These are phyloP conservation scores for Coccomyxa sp. DNA, from an alignment of 139 green algal species.

Conservation along the genomic window DNA sequence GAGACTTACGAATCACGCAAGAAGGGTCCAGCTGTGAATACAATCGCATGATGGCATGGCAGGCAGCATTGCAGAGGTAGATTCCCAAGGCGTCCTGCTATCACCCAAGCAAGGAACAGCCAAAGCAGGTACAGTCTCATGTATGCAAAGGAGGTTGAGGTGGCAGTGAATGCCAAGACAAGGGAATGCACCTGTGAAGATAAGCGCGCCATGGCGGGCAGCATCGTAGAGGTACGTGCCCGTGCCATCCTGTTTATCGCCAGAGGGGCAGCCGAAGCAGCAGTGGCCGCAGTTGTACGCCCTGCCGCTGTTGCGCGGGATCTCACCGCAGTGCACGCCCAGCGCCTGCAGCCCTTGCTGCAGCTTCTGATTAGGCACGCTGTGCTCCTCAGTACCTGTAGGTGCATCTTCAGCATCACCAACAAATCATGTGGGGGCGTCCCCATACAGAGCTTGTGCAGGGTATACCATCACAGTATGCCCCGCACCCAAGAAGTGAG, in stretches of 20 bases:
- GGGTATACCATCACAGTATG: not conserved
- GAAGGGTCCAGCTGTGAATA: no score
- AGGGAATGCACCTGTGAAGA: constrained; percentile 49
- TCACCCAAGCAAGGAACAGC: no score
- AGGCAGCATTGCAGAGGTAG: no score
- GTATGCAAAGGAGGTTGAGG: no score
- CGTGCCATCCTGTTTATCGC: constrained; percentile 48
- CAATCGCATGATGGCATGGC: no score
- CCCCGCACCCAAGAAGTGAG: not conserved
- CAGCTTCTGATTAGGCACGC: constrained; percentile 14
- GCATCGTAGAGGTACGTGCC: constrained; percentile 65
- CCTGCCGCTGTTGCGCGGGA: constrained; percentile 42
- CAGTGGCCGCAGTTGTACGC: not conserved
- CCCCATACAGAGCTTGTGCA: not conserved
- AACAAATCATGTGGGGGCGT: not conserved
- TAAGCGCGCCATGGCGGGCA: constrained; percentile 29
- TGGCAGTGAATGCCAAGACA: no score
- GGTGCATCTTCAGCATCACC: not conserved
- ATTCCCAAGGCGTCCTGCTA: no score
- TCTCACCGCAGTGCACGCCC: constrained; percentile 34
- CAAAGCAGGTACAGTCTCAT: no score
- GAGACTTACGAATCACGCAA: no score
- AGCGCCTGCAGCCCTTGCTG: constrained; percentile 28
- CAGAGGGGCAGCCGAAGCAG: constrained; percentile 11
- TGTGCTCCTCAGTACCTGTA: not conserved